Evolutionary conservation across 2,329 filamentous ascomycete species (phyloP), one percentile per base, ranked within the genome.

Genomic region (Aspergillus ochraceoroseus): DNA sequence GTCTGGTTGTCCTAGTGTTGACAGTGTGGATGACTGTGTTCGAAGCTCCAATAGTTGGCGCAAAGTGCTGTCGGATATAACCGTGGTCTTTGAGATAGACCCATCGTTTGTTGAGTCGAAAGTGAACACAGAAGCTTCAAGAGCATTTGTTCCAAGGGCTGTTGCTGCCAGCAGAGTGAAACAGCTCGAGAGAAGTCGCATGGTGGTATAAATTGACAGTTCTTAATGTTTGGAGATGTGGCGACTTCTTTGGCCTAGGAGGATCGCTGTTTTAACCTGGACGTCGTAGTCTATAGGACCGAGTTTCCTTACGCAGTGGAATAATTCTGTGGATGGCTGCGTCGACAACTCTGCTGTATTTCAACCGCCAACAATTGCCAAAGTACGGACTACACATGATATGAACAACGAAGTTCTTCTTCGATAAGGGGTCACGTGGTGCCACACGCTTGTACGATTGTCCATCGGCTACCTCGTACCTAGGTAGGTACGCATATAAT

Each of bases 21-120:
- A 36, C 72, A 66, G 52, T 70, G 73, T 57, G 64, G 70, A 54
- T 67, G 67, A 50, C 67, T 70, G 49, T 71, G 70, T 47, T 69
- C 73, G 55, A 70, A 70, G 54, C 69, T 65, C 58, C 37, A 70
- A 44, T 33, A 70, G 55, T n/a, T 59, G 53, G 34, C 53, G 61
- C 17, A 65, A 65, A 13, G 59, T 53, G 42, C 64, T 58, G 30
- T 59, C 53, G 13, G 53, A 50, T 19, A 61, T 41, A 14, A 25
- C 28, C 4, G 29, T 26, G 15, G 43, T 23, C 13, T 38, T 39
- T n/a, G 40, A 17, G 13, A 30, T 25, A 11, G 38, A 29, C 13
- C 14, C 14, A 19, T 29, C 23, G 4, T 31, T 9, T 6, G 33
- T 26, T 11, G 53, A 23, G 30, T 60, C 51, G 14, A 65, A 59